Evolutionary conservation across 2,329 filamentous ascomycete genomes (phyloP).

Genomic region (Stachybotrys chlorohalonatus): DNA sequence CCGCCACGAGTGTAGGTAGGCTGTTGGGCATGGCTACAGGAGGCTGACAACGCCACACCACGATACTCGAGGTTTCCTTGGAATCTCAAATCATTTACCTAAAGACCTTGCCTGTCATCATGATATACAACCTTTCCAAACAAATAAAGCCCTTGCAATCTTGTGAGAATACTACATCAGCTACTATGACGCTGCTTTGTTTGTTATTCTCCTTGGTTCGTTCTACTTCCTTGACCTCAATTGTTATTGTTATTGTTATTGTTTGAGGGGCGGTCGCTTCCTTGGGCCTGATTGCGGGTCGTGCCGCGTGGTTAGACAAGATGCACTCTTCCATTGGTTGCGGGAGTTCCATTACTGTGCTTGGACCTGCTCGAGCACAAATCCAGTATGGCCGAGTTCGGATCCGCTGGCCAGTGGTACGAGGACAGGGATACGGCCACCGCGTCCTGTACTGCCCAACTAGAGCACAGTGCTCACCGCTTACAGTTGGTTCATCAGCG

Average conservation of each 20-base stretch:
- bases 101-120: too few species aligned
- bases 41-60: not conserved
- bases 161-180: too few species aligned
- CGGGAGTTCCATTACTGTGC: not conserved
- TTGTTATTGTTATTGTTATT: not conserved
- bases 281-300: not conserved
- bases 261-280: not conserved
- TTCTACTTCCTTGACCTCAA: not conserved
- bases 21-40: not conserved
- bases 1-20: too few species aligned
- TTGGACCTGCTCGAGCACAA: not conserved
- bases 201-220: not conserved
- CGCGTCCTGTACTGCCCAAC: too few species aligned
- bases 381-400: not conserved
- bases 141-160: too few species aligned
- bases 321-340: not conserved
- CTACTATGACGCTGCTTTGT: not conserved
- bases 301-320: not conserved
- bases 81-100: too few species aligned
- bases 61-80: too few species aligned
- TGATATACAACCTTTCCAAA: too few species aligned
- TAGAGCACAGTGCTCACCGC: not conserved
- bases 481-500: not conserved
- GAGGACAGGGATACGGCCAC: not conserved
- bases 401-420: not conserved